A percentile compares a stretch with the other conserved stretches of the same genome.
These are phyloP conservation scores for Adenanthera pavonina DNA, from an alignment of 306 rosid species.

Conservation along the genomic window DNA sequence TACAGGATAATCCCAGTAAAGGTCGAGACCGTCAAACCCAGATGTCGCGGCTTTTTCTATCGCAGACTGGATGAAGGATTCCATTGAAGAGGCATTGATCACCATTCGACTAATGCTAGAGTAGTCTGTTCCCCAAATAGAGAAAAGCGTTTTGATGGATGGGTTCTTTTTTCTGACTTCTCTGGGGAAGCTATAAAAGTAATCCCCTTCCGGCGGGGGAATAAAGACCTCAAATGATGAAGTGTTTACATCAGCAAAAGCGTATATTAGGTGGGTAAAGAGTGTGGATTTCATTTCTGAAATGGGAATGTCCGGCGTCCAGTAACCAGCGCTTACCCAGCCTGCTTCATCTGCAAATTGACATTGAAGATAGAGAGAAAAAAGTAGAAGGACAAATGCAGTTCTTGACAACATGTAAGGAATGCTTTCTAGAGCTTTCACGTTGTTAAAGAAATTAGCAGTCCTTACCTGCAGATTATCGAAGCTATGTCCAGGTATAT, in stretches of 20 bases:
- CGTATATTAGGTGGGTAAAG: constrained; percentile 48
- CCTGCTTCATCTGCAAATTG: constrained; percentile 32
- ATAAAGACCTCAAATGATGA: constrained; percentile 43
- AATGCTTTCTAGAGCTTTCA: neutral
- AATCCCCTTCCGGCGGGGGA: neutral
- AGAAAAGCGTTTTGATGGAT: constrained; percentile 38
- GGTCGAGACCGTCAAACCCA: constrained; percentile 45
- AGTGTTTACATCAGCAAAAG: constrained; percentile 33
- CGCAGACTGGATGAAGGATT: constrained; percentile 48
- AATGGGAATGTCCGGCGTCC: neutral
- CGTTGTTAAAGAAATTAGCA: neutral
- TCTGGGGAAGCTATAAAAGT: neutral
- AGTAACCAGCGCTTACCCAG: constrained; percentile 4
- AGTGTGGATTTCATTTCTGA: constrained; percentile 42
- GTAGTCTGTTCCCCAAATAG: too few relatives aligned
- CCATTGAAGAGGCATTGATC: constrained; percentile 29
- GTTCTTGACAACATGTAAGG: neutral
- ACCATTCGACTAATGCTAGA: too few relatives aligned
- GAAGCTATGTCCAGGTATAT: neutral
- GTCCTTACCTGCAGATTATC: neutral
- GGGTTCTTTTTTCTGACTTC: constrained; percentile 44
- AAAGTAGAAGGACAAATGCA: neutral
- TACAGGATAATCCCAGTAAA: neutral
- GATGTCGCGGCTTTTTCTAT: constrained; percentile 31
- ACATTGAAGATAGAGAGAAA: constrained; percentile 1